These are phyloP conservation scores for Carallia pectinifolia DNA, from an alignment of 345 rosid genomes.

Conservation along the genomic window DNA sequence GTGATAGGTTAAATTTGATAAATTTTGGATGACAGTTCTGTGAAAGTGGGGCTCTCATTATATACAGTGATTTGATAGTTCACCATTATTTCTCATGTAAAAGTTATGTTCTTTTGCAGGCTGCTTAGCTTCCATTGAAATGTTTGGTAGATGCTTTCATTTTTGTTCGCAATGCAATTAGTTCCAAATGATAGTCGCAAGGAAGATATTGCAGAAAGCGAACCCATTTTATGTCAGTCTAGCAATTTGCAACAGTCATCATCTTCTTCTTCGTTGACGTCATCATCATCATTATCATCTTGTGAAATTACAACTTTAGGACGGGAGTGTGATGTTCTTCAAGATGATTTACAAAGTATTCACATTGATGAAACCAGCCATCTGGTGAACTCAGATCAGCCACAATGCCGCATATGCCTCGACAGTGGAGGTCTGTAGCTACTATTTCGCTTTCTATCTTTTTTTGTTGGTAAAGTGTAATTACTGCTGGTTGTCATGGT, in stretches of 20 bases:
- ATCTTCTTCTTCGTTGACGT: not conserved
- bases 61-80: too few species aligned
- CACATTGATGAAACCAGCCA: conserved; percentile 59
- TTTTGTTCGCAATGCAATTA: conserved; percentile 69
- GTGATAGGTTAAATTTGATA: too few species aligned
- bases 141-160: conserved; percentile 18
- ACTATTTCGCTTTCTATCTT: conserved; percentile 17
- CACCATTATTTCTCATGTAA: too few species aligned
- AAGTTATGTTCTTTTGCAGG: conserved; percentile 15
- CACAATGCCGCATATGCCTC: conserved; percentile 94
- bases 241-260: conserved; percentile 30
- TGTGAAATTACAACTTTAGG: conserved; percentile 61
- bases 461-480: conserved; percentile 15
- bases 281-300: conserved; percentile 40
- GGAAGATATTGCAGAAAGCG: conserved; percentile 60
- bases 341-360: conserved; percentile 49
- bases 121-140: conserved; percentile 21
- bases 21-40: too few species aligned
- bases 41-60: too few species aligned
- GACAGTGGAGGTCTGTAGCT: conserved; percentile 72
- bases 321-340: conserved; percentile 40
- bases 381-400: conserved; percentile 72
- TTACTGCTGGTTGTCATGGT: conserved; percentile 11
- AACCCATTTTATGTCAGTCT: conserved; percentile 55
- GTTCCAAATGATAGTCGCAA: conserved; percentile 59